phyloP scores from a whole-genome alignment of 768 basidiomycete species.

The Mycena sanguinolenta region DNA sequence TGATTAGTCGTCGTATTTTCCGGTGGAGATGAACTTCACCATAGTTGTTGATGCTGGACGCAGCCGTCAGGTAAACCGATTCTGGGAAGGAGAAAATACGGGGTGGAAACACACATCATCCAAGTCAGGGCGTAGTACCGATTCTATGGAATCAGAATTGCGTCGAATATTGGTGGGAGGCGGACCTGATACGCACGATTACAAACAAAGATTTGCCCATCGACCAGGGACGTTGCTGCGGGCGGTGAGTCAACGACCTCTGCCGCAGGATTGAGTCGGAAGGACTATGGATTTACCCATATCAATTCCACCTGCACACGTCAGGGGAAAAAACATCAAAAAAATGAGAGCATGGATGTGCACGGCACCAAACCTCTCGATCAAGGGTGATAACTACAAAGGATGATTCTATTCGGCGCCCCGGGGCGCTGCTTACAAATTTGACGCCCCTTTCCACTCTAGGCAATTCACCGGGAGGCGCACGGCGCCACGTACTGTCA shows the following conservation, averaged over 20 bases:
- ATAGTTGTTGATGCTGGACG: constrained; percentile 67
- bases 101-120: constrained; percentile 58
- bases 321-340: constrained; percentile 12
- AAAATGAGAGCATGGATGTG: constrained; percentile 5
- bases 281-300: constrained; percentile 63
- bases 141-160: constrained; percentile 57
- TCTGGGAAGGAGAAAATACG: not conserved
- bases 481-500: no score
- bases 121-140: constrained; percentile 68
- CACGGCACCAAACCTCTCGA: constrained; percentile 63
- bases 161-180: not conserved
- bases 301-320: constrained; percentile 61
- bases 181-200: constrained; percentile 51
- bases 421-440: no score
- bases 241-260: not conserved
- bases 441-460: no score
- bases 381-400: constrained; percentile 67
- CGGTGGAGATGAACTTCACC: constrained; percentile 48
- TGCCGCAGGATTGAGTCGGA: constrained; percentile 1
- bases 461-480: no score
- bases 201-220: constrained; percentile 68
- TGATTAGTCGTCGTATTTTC: constrained; percentile 16
- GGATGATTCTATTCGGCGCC: no score
- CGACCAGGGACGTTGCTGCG: constrained; percentile 66
- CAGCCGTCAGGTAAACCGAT: constrained; percentile 8